Evolutionary conservation across 1,284 basidiomycete species (phyloP).

Genomic region (Paramarasmius palmivorus): DNA sequence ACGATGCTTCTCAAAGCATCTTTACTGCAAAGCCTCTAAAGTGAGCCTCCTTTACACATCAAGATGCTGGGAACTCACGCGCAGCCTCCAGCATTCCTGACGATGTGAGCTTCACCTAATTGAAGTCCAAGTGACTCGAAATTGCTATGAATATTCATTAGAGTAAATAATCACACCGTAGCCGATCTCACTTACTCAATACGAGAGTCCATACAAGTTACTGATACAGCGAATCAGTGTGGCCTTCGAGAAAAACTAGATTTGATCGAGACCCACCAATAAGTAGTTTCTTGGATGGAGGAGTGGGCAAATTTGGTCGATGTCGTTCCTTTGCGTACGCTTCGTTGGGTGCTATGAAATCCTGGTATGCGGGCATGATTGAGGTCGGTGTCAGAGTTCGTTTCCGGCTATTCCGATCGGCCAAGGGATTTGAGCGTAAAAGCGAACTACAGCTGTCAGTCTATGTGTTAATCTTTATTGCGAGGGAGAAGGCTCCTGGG

Average conservation of each 20-base stretch:
- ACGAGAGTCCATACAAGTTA: conserved; percentile 9
- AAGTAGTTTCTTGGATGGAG: neutral
- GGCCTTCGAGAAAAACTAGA: neutral
- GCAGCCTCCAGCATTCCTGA: neutral
- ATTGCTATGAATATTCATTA: neutral
- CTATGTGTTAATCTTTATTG: no score
- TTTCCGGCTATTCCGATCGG: no score
- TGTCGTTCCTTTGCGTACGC: conserved; percentile 2
- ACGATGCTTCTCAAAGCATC: conserved; percentile 1
- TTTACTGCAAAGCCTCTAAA: neutral
- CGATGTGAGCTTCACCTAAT: conserved; percentile 2
- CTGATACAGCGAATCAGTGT: neutral
- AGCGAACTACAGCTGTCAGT: no score
- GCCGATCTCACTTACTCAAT: conserved; percentile 3
- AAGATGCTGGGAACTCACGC: neutral
- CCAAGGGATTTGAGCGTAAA: no score
- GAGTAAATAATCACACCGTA: neutral
- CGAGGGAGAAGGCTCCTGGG: no score
- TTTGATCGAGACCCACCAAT: neutral
- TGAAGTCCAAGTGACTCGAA: neutral
- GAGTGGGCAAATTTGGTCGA: conserved; percentile 1
- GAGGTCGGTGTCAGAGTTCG: neutral
- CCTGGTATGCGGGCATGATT: neutral
- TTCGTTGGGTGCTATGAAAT: neutral
- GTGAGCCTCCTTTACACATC: neutral